These are phyloP conservation scores for Drechslera avenae DNA, from an alignment of 2,329 filamentous ascomycete species.

Conservation along the genomic window DNA sequence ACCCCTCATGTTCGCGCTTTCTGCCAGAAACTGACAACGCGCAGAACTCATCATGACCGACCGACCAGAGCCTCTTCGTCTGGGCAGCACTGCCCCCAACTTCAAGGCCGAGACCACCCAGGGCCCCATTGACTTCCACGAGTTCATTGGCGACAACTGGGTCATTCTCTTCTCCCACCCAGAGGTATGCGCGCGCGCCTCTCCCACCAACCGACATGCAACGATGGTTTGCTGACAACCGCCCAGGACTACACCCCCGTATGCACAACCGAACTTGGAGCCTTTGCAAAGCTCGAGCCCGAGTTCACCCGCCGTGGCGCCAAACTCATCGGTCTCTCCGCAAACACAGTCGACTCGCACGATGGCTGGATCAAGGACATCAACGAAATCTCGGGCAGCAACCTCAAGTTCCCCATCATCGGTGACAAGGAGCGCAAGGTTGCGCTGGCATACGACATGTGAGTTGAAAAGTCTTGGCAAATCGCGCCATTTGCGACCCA, in stretches of 20 bases:
- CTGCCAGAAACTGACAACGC: conserved; percentile 28
- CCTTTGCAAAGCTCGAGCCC: conserved; percentile 67
- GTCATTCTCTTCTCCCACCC: conserved; percentile 74
- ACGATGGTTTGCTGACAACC: too few species aligned
- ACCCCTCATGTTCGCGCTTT: conserved; percentile 38
- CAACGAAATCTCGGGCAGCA: conserved; percentile 56
- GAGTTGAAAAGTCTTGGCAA: conserved; percentile 22
- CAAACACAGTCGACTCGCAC: conserved; percentile 58
- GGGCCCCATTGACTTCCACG: conserved; percentile 71
- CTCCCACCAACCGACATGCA: too few species aligned
- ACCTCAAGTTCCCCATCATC: conserved; percentile 59
- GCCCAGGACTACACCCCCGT: conserved; percentile 60
- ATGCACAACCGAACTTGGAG: conserved; percentile 67
- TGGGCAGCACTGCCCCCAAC: conserved; percentile 70
- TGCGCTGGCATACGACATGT: conserved; percentile 60
- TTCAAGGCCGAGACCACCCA: conserved; percentile 71
- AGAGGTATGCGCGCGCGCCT: conserved; percentile 37
- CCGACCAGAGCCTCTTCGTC: conserved; percentile 58
- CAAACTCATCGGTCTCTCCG: conserved; percentile 65
- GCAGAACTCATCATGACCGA: conserved; percentile 37
- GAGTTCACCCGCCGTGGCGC: conserved; percentile 67
- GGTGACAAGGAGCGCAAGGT: conserved; percentile 60
- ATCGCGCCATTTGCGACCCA: conserved; percentile 8
- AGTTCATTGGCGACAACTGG: conserved; percentile 73
- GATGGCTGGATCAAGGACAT: conserved; percentile 61